phyloP scores from a whole-genome alignment of 305 asterid species.

The Withania somnifera region DNA sequence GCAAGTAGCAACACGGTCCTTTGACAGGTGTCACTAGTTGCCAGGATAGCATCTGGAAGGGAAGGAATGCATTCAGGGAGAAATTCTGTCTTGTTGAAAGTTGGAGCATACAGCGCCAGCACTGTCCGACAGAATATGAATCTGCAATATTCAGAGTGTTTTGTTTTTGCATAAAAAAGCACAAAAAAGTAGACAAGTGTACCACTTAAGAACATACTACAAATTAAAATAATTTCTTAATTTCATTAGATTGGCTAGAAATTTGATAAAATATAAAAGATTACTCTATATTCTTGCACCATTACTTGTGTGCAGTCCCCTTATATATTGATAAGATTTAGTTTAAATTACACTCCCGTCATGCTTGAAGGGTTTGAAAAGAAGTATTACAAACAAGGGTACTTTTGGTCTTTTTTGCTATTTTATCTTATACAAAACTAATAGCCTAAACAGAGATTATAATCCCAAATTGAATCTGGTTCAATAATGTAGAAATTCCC shows the following conservation, averaged over 20 bases:
- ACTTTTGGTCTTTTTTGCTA: background rate
- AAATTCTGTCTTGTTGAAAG: slow-evolving; percentile 46
- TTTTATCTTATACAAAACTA: background rate
- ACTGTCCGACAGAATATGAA: slow-evolving; percentile 75
- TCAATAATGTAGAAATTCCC: background rate
- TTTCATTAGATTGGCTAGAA: background rate
- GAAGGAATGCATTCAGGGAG: slow-evolving; percentile 68
- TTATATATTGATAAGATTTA: background rate
- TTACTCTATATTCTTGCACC: background rate
- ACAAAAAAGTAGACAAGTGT: background rate
- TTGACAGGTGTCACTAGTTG: slow-evolving; percentile 52
- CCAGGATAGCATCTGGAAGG: slow-evolving; percentile 59
- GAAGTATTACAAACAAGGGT: background rate
- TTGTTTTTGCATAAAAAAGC: background rate
- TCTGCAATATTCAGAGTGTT: slow-evolving; percentile 34
- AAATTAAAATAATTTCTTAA: background rate
- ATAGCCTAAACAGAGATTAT: background rate
- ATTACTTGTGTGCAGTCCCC: background rate
- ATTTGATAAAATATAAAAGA: background rate
- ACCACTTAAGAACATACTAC: background rate
- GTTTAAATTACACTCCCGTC: background rate
- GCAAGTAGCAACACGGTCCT: slow-evolving; percentile 41
- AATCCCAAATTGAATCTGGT: background rate
- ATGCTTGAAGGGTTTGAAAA: background rate
- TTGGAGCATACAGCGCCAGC: slow-evolving; percentile 38